Percentiles rank a stretch among this genome's conserved stretches.
These are phyloP conservation scores for Penicillium sp. DNA, from an alignment of 2,329 filamentous ascomycete genomes.

Conservation along the genomic window DNA sequence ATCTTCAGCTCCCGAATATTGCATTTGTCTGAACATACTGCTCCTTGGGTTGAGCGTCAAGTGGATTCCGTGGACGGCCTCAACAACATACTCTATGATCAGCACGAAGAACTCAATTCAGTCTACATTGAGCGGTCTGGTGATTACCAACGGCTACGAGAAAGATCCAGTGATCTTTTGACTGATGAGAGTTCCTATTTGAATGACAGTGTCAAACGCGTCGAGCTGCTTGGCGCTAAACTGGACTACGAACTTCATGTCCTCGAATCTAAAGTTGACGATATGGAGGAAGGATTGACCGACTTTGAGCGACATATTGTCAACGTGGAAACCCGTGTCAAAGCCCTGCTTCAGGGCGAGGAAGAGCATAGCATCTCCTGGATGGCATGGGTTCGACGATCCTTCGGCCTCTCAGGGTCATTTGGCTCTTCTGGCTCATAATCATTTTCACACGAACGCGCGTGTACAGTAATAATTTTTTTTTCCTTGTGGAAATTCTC, in stretches of 20 bases:
- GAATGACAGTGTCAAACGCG: slow-evolving; percentile 70
- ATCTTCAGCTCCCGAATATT: slow-evolving; percentile 38
- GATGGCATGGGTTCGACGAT: slow-evolving; percentile 56
- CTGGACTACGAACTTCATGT: slow-evolving; percentile 88
- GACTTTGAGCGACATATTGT: slow-evolving; percentile 78
- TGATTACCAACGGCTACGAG: slow-evolving; percentile 66
- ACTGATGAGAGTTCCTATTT: slow-evolving; percentile 67
- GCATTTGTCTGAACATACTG: slow-evolving; percentile 36
- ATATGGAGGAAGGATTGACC: slow-evolving; percentile 78
- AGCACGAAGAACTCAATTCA: slow-evolving; percentile 64
- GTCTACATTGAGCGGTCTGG: slow-evolving; percentile 71
- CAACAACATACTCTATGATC: slow-evolving; percentile 61
- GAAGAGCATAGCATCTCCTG: slow-evolving; percentile 63
- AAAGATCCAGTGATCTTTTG: slow-evolving; percentile 68
- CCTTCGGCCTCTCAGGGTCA: slow-evolving; percentile 23
- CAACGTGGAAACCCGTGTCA: slow-evolving; percentile 66
- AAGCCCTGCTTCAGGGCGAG: slow-evolving; percentile 62
- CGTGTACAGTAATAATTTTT: slow-evolving; percentile 19
- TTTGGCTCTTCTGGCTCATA: neutral
- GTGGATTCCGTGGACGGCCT: slow-evolving; percentile 55
- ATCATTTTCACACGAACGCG: neutral
- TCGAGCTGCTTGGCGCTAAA: slow-evolving; percentile 79
- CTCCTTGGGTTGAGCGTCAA: slow-evolving; percentile 46
- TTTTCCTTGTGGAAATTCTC: slow-evolving; percentile 19
- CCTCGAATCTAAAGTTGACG: slow-evolving; percentile 75